A percentile compares a stretch with the other conserved stretches of the same genome.
Conservation (phyloP, 495 filamentous ascomycete genomes). For the Amphirosellinia nigrospora region DNA sequence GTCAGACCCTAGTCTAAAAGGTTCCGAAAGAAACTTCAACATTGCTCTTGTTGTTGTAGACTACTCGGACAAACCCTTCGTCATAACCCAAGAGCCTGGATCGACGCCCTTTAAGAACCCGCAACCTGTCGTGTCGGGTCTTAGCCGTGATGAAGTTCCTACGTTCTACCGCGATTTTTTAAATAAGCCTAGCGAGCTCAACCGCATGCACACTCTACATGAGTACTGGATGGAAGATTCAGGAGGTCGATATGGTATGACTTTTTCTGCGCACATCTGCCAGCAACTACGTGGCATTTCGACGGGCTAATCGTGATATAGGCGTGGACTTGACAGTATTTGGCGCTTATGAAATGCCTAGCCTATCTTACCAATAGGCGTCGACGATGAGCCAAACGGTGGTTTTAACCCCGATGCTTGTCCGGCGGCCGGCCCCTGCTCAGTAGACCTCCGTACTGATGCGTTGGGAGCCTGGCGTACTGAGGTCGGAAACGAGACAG, state of each 20-base stretch:
- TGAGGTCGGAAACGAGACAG: constrained; percentile 45
- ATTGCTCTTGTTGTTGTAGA: constrained; percentile 52
- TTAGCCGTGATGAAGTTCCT: constrained; percentile 46
- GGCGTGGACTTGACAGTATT: constrained; percentile 51
- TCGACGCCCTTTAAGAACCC: constrained; percentile 51
- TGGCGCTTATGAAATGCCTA: constrained; percentile 47
- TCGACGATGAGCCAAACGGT: constrained; percentile 41
- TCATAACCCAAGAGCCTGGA: constrained; percentile 41
- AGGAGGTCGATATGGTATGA: constrained; percentile 42
- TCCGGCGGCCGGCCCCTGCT: constrained; percentile 38
- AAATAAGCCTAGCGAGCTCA: constrained; percentile 48
- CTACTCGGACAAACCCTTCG: constrained; percentile 46
- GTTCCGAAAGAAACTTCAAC: constrained; percentile 45
- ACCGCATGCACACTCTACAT: constrained; percentile 48
- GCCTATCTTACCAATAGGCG: constrained; percentile 42
- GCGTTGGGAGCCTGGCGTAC: constrained; percentile 47
- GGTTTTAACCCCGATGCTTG: constrained; percentile 46
- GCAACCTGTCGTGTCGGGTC: constrained; percentile 32
- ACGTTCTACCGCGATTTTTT: constrained; percentile 49
- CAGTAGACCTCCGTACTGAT: constrained; percentile 46
- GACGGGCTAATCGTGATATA: constrained; percentile 6
- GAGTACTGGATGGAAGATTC: constrained; percentile 57
- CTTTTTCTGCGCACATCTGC: neutral
- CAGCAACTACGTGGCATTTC: neutral
- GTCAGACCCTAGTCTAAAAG: constrained; percentile 42